Base-by-base conservation (phyloP, 106 monocot genomes). In the Triglochin maritima region DNA sequence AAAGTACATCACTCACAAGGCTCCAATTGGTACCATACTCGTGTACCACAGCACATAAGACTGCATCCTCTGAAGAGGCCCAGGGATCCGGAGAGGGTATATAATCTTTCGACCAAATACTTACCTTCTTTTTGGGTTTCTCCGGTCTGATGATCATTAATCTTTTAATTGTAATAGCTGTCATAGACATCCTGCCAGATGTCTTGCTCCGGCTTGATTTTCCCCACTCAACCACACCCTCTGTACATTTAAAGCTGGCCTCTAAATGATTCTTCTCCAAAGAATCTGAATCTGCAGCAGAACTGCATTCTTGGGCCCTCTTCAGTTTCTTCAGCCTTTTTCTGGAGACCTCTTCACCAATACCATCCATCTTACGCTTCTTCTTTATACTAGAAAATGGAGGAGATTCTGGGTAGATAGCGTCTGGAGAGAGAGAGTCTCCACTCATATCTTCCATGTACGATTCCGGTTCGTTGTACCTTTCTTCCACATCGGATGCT, bases 21-120 rank as follows among this genome's bases (percentile, higher is more conserved):
- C 69, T 69, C 96, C 96, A 98, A 76, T 88, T 44, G 29, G 96
- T 71, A 7, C 96, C 80, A 75, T 88, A 98, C 75, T 98, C 91
- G 47, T 98, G 85, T 46, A 98, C 82, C 66, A 74, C 56, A 47
- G 88, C 92, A 76, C 96, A 98, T 56, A 98, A 61, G 17, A 86
- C 58, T 7, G 96, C 91, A 85, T 98, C 96, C 80, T 98, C 96
- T 68, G 74, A 82, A 63, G 78, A 55, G 64, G 81, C 78, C 96
- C 96, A 98, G 50, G 70, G 17, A 86, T 91, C 88, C 65, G 91
- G 79, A 48, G 80, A 61, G 0, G 86, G 89, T 50, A 81, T 69
- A 57, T 71, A 79, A 70, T 91, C 88, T 56, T 82, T 90, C 9
- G 87, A 90, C 87, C 90, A 85, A 15, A 76, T 62, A 72, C 68